Evolutionary conservation across 2,329 filamentous ascomycete genomes (phyloP).

Genomic region (Cladophialophora immunda): DNA sequence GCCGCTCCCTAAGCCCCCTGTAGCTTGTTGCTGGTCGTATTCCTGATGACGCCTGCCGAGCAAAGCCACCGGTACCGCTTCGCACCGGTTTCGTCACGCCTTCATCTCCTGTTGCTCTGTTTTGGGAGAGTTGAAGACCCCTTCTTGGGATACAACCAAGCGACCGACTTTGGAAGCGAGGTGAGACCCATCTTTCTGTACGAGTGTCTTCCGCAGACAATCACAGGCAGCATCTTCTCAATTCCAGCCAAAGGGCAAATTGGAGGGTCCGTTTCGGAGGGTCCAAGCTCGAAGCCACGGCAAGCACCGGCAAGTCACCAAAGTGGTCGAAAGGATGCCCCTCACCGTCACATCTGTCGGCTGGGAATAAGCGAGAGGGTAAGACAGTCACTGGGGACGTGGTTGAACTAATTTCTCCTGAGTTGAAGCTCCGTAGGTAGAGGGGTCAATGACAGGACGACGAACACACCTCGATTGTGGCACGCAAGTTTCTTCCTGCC

Average conservation of each 20-base stretch:
- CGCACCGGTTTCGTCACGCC: conserved; percentile 12
- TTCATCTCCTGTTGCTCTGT: not conserved
- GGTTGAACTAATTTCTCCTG: not conserved
- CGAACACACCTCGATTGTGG: not conserved
- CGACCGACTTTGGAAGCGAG: not conserved
- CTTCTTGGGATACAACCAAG: not conserved
- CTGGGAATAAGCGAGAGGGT: not conserved
- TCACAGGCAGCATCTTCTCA: not conserved
- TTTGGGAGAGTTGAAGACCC: not conserved
- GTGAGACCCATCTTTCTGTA: not conserved
- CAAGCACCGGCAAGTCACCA: not conserved
- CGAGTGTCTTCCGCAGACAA: not conserved
- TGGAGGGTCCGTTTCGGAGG: not conserved
- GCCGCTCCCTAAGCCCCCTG: conserved; percentile 4
- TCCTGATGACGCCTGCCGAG: conserved; percentile 20
- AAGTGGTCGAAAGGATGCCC: not conserved
- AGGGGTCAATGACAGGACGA: not conserved
- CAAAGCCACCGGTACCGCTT: conserved; percentile 1
- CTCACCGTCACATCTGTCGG: not conserved
- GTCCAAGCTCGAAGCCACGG: not conserved
- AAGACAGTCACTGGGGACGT: conserved; percentile 2
- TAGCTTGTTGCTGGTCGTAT: not conserved
- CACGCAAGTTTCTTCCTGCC: not conserved
- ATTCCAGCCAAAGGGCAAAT: not conserved
- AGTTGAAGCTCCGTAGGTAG: not conserved